phyloP scores from a whole-genome alignment of 768 basidiomycete genomes.

The Exidia glandulosa region DNA sequence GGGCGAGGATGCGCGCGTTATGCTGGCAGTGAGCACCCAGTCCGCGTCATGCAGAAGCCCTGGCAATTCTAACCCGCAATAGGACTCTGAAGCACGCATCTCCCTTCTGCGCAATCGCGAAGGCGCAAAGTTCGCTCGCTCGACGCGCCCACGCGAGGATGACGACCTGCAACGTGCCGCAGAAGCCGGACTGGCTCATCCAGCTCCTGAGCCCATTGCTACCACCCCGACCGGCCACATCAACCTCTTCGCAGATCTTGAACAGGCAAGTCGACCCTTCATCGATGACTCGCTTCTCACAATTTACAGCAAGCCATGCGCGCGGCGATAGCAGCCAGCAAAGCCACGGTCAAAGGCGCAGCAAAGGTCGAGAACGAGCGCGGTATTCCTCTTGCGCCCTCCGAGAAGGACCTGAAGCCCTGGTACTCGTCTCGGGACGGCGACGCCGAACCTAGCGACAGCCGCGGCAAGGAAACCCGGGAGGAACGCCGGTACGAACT shows the following conservation, averaged over 20 bases:
- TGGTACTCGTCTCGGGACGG: constrained; percentile 44
- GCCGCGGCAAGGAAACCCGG: constrained; percentile 10
- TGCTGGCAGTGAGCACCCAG: constrained; percentile 48
- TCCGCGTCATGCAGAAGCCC: not conserved
- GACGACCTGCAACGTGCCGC: constrained; percentile 1
- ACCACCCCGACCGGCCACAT: constrained; percentile 45
- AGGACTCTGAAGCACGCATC: constrained; percentile 78
- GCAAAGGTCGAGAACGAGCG: constrained; percentile 40
- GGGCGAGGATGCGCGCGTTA: constrained; percentile 58
- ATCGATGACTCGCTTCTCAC: not conserved
- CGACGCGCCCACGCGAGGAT: constrained; percentile 8
- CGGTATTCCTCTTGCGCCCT: constrained; percentile 64
- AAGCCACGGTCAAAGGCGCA: constrained; percentile 23
- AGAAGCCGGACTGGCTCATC: not conserved
- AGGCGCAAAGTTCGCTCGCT: constrained; percentile 37
- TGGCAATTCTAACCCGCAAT: not conserved
- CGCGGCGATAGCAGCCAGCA: constrained; percentile 36
- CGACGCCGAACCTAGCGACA: constrained; percentile 9
- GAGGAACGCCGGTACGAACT: constrained; percentile 18
- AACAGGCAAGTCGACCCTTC: constrained; percentile 35
- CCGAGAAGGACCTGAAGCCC: constrained; percentile 64
- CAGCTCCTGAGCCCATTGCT: constrained; percentile 4
- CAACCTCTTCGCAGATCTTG: constrained; percentile 77
- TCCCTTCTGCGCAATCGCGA: constrained; percentile 44
- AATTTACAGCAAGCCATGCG: constrained; percentile 32